Evolutionary conservation across 805 yeast species (phyloP).

Genomic region (Spathaspora gorwiae): DNA sequence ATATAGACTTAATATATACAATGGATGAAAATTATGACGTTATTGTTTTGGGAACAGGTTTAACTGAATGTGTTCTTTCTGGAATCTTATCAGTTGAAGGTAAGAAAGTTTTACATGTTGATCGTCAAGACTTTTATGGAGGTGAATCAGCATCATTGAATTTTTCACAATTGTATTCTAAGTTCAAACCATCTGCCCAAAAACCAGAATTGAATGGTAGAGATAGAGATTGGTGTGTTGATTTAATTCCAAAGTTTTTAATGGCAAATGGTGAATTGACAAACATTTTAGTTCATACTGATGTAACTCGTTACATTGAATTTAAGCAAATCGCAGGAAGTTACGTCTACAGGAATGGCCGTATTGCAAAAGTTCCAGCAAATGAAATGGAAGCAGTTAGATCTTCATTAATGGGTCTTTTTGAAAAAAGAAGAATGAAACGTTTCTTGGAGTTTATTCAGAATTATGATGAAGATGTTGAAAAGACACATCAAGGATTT

Average conservation of each 20-base stretch:
- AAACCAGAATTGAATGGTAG: conserved; percentile 76
- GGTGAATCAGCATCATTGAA: conserved; percentile 87
- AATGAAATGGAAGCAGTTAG: conserved; percentile 86
- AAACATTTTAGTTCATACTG: conserved; percentile 90
- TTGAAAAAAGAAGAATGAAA: conserved; percentile 94
- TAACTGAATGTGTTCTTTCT: conserved; percentile 92
- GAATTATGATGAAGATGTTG: conserved; percentile 71
- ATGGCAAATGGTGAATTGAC: conserved; percentile 98
- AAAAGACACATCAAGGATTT: conserved; percentile 78
- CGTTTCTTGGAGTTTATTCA: conserved; percentile 85
- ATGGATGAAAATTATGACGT: conserved; percentile 98
- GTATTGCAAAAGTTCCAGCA: conserved; percentile 92
- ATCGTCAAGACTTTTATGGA: conserved; percentile 94
- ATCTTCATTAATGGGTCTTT: conserved; percentile 90
- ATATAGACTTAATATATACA: not conserved
- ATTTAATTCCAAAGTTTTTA: conserved; percentile 90
- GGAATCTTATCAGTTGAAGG: conserved; percentile 97
- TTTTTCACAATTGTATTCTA: conserved; percentile 62
- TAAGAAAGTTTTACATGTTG: conserved; percentile 93
- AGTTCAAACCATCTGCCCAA: conserved; percentile 75
- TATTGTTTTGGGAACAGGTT: conserved; percentile 90
- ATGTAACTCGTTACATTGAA: conserved; percentile 92
- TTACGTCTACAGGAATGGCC: conserved; percentile 84
- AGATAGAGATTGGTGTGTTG: conserved; percentile 97
- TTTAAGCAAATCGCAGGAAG: conserved; percentile 96